Base-by-base conservation (phyloP, 805 yeast species). In the Candida silvicultrix region DNA sequence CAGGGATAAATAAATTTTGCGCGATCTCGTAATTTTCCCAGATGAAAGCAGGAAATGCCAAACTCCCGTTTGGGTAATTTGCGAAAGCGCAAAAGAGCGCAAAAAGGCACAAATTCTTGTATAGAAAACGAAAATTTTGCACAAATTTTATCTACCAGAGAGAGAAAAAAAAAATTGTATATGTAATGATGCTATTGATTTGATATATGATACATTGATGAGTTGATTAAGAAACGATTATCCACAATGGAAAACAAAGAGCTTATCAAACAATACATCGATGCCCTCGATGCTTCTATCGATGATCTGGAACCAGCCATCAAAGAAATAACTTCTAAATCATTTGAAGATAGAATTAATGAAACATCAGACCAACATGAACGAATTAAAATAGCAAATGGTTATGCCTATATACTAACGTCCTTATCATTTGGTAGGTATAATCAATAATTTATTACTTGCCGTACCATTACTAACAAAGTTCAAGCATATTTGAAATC, bases 401-500 rank as follows among this genome's bases (percentile, higher is more conserved):
- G 65, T 4, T 62, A 63, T 48, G 69, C 82, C 12, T 82, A 83
- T 60, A 67, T 78, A 2, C 53, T 81, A 23, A 68, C 79, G 10
- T 80, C 89, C 0, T 56, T 80, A 19, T 66, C 80, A 45, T 83
- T 76, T 61, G 45, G 48, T 45, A 12, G 10, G 47, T 40, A 25
- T 34, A 25, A n/a, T n/a, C n/a, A n/a, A n/a, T n/a, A n/a, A n/a
- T n/a, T n/a, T n/a, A n/a, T n/a, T n/a, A n/a, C n/a, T n/a, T n/a
- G n/a, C n/a, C n/a, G n/a, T n/a, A n/a, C n/a, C n/a, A n/a, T n/a
- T n/a, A n/a, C 23, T 37, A 37, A 20, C n/a, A 20, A n/a, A n/a
- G n/a, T 12, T 14, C 16, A n/a, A 40, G 74, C 84, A 5, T 77
- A 80, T 55, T 60, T 84, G 47, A 81, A 84, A 51, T 57, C 80